Base-by-base conservation (phyloP, 169 alveolate species). In the Besnoitia besnoiti region DNA sequence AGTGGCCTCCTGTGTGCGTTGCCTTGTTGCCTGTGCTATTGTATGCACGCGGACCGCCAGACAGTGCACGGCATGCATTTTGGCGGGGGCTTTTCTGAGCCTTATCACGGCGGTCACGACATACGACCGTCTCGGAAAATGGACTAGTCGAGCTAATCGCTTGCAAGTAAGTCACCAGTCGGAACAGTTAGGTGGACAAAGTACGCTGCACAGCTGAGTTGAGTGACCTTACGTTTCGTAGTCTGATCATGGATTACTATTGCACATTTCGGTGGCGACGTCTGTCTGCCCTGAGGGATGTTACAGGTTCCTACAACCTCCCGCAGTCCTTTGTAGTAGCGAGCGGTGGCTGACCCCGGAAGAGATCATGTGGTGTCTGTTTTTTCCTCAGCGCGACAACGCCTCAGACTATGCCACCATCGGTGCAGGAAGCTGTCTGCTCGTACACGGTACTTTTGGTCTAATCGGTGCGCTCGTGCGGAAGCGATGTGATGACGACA, bases 351-450 rank as follows among this genome's bases (percentile, higher is more conserved):
- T n/a, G n/a, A n/a, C n/a, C n/a, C n/a, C n/a, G n/a, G n/a, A n/a
- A n/a, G n/a, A n/a, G n/a, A n/a, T n/a, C n/a, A n/a, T n/a, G n/a
- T n/a, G 12, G 67, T 55, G 30, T 19, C 14, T 55, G 67, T n/a
- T 19, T 55, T 3, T 55, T 21, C 67, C 67, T 73, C 82, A 73
- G 82, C 46, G 82, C n/a, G 82, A 73, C 21, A 35, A n/a, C 46
- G 16, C n/a, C n/a, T 73, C 82, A 42, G 82, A 1, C 8, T 73
- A 73, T 37, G 39, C n/a, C 46, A 30, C 46, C n/a, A 73, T 73
- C 82, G 16, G 16, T n/a, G 82, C 82, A 16, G 82, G 82, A 73
- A 73, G 82, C 82, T 73, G 82, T n/a, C 82, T 73, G 10, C 82
- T 73, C 16, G 82, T 73, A 19, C 44, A 73, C 46, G 82, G 82